These are phyloP conservation scores for Perkinsus olseni DNA, from an alignment of 169 alveolate genomes.

Conservation along the genomic window DNA sequence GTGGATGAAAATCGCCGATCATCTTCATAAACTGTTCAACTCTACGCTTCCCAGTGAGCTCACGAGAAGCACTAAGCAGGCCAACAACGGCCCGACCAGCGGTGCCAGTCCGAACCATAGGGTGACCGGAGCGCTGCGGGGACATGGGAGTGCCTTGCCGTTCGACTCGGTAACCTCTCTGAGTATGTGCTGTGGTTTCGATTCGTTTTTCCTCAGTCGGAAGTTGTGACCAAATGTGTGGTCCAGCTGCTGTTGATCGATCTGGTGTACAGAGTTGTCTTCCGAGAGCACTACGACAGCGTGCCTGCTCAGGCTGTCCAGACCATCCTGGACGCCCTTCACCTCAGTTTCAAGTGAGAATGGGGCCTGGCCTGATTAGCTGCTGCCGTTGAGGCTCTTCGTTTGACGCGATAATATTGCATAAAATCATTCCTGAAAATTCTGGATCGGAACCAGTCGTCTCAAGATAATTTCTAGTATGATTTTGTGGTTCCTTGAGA, in stretches of 20 bases:
- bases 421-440: too few relatives aligned
- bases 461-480: too few relatives aligned
- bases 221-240: conserved; percentile 5
- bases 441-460: too few relatives aligned
- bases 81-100: neutral
- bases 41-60: neutral
- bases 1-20: neutral
- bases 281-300: neutral
- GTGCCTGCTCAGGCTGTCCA: neutral
- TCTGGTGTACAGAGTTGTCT: neutral
- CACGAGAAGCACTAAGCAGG: neutral
- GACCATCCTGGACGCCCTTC: neutral
- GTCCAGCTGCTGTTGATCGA: conserved; percentile 12
- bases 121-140: neutral
- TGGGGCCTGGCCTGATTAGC: neutral
- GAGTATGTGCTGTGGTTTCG: neutral
- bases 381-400: too few relatives aligned
- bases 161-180: neutral
- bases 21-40: neutral
- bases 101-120: neutral
- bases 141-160: neutral
- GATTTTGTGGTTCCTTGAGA: too few relatives aligned
- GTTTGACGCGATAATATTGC: too few relatives aligned
- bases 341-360: neutral
- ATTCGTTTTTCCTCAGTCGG: neutral